Evolutionary conservation across 805 yeast genomes (phyloP).

Genomic region (Ogataea sp.): DNA sequence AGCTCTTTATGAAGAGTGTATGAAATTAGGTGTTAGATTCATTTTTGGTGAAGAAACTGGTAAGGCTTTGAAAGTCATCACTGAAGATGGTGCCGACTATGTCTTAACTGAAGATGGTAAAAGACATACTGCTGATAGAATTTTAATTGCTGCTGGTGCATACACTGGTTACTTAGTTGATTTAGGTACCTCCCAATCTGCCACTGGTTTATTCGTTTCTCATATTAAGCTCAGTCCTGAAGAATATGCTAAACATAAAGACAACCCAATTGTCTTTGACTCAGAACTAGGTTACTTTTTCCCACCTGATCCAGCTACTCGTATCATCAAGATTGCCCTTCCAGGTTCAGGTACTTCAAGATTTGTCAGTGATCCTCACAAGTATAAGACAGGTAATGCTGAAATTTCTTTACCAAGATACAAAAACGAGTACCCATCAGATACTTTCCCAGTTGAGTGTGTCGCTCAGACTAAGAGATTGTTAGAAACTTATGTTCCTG

Average conservation of each 20-base stretch:
- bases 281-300: constrained; percentile 39
- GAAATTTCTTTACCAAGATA: constrained; percentile 30
- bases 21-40: constrained; percentile 26
- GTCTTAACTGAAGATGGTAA: constrained; percentile 22
- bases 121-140: constrained; percentile 24
- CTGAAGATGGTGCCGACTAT: constrained; percentile 7
- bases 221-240: constrained; percentile 29
- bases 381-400: not conserved
- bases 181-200: constrained; percentile 24
- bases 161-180: constrained; percentile 28
- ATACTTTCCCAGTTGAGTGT: constrained; percentile 30
- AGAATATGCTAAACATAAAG: constrained; percentile 28
- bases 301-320: constrained; percentile 37
- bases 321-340: constrained; percentile 30
- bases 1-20: constrained; percentile 22
- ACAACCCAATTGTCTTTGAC: constrained; percentile 36
- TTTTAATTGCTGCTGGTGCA: constrained; percentile 33
- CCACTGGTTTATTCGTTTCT: constrained; percentile 31
- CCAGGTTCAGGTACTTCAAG: constrained; percentile 27
- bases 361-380: constrained; percentile 13
- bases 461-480: constrained; percentile 23
- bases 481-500: constrained; percentile 30
- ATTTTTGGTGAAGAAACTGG: constrained; percentile 25
- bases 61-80: constrained; percentile 11
- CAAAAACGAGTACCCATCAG: constrained; percentile 22